Evolutionary conservation across 768 basidiomycete genomes (phyloP).

Genomic region (Amanita jacksonii): DNA sequence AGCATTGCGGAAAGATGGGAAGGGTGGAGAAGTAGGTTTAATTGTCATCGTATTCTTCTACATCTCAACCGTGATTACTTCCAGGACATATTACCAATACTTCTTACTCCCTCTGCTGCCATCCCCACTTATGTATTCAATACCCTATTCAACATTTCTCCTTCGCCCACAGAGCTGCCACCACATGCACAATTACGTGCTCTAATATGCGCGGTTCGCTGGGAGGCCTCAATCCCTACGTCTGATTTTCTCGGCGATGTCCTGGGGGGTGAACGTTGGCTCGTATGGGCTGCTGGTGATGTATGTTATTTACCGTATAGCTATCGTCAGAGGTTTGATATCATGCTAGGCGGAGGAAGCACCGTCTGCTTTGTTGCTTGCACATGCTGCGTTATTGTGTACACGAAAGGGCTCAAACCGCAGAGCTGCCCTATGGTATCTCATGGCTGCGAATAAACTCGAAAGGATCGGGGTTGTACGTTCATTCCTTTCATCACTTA

Average conservation of each 20-base stretch:
- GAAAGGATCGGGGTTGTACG: constrained; percentile 82
- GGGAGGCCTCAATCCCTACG: constrained; percentile 57
- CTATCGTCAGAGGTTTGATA: constrained; percentile 4
- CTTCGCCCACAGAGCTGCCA: constrained; percentile 36
- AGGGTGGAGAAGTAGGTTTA: constrained; percentile 70
- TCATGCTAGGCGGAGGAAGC: constrained; percentile 68
- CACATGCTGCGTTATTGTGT: constrained; percentile 70
- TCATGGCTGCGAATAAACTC: constrained; percentile 62
- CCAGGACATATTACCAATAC: constrained; percentile 75
- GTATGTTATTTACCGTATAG: constrained; percentile 34
- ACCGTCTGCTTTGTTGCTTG: constrained; percentile 68
- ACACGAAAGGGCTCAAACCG: constrained; percentile 44
- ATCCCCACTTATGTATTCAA: constrained; percentile 51
- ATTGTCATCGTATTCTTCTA: constrained; percentile 16
- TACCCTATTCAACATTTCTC: constrained; percentile 41
- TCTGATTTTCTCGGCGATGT: constrained; percentile 47
- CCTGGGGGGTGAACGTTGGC: constrained; percentile 76
- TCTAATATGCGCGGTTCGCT: constrained; percentile 60
- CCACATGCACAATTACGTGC: constrained; percentile 62
- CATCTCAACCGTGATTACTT: constrained; percentile 1
- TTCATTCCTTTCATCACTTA: constrained; percentile 10
- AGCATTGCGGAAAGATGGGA: constrained; percentile 73
- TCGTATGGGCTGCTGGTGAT: constrained; percentile 77
- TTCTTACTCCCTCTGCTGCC: constrained; percentile 59
- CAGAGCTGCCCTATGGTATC: constrained; percentile 72